Evolutionary conservation across 2,329 filamentous ascomycete species (phyloP), one percentile per base, ranked within the genome.

Genomic region (Coleophoma cylindrospora): DNA sequence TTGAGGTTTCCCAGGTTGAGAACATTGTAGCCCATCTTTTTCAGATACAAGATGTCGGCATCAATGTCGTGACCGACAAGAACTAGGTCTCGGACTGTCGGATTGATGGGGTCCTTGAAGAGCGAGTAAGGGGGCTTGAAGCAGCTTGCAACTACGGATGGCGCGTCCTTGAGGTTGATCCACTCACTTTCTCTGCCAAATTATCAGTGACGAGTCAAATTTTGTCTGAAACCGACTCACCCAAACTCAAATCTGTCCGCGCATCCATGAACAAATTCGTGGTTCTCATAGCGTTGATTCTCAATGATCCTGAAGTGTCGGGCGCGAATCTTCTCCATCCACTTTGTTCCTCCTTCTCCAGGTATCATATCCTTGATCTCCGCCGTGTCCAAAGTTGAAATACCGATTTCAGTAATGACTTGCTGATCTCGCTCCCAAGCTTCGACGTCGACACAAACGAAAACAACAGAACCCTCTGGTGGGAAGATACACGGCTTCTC

Each of bases 371-470:
- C 69, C 1, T 68, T 59, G 19, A 90, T 63, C 36, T 77, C 67
- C 4, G 67, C 59, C 1, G 87, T 91, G 64, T 97, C 91, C 0
- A 97, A 74, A 3, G 85, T 84, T 1, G 89, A 85, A 38, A 99
- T 74, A 1, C 94, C 94, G 37, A 99, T 76, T 66, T 99, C 94
- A 0, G 91, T 95, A 51, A 97, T 77, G 12, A 80, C 72, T 34
- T 75, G 71, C 12, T 82, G 79, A 41, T 80, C 73, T 19, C 70
- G 69, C 66, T 99, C 94, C 51, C 84, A 89, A 1, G 86, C 83
- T 67, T 99, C 94, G 33, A 94, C 73, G 60, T 99, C 94, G 41
- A 97, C 74, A 54, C 80, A 83, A 51, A 96, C 74, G 58, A 96
- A 86, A 8, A 95, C 75, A 1, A 81, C 75, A n/a, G 75, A 71